Evolutionary conservation across 331 rosid species (phyloP).

Genomic region (Telfairia occidentalis): DNA sequence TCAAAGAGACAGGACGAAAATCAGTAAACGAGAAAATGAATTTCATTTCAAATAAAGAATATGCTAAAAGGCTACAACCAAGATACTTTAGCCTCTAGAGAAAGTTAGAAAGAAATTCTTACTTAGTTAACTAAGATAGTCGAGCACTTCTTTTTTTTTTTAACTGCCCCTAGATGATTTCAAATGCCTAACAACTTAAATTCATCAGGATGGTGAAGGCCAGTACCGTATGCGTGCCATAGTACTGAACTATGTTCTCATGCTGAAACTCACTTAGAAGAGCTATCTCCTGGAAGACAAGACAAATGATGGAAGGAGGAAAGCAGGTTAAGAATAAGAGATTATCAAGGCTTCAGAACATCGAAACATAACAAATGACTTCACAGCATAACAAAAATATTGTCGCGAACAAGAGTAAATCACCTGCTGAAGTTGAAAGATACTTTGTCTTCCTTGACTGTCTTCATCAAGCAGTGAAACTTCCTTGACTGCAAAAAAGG

Average conservation of each 20-base stretch:
- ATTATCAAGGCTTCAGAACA: neutral
- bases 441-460: conserved; percentile 70
- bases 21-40: neutral
- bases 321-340: conserved; percentile 12
- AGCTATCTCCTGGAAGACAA: conserved; percentile 66
- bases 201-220: conserved; percentile 14
- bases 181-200: neutral
- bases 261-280: conserved; percentile 90
- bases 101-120: neutral
- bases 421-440: conserved; percentile 80
- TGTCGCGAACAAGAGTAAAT: neutral
- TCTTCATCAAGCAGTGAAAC: conserved; percentile 92
- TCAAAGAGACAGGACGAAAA: neutral
- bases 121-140: neutral
- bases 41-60: neutral
- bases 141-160: neutral
- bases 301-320: conserved; percentile 16
- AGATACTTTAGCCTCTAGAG: neutral
- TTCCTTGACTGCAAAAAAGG: conserved; percentile 86
- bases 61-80: neutral
- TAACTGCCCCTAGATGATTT: neutral
- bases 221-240: conserved; percentile 76
- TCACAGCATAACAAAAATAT: conserved; percentile 8
- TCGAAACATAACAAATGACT: neutral
- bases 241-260: conserved; percentile 80